These are phyloP conservation scores for Nakazawaea molendinolei DNA, from an alignment of 805 yeast genomes.

Conservation along the genomic window DNA sequence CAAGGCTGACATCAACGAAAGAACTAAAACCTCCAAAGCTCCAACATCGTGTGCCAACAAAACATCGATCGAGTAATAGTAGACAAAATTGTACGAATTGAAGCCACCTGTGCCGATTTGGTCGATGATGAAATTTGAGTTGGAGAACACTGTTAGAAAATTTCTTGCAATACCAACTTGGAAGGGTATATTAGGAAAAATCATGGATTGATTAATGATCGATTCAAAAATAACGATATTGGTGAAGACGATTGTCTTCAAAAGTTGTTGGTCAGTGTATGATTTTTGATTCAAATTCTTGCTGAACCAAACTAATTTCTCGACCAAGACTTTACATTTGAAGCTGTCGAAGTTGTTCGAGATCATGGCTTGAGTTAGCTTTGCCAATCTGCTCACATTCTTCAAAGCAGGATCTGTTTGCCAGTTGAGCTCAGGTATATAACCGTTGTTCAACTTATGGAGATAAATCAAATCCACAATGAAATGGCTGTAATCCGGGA, in stretches of 20 bases:
- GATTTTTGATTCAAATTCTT: slow-evolving; percentile 12
- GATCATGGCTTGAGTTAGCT: slow-evolving; percentile 29
- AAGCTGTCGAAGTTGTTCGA: slow-evolving; percentile 13
- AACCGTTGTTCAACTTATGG: slow-evolving; percentile 2
- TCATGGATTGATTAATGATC: slow-evolving; percentile 13
- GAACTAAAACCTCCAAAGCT: slow-evolving; percentile 22
- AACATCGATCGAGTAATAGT: slow-evolving; percentile 40
- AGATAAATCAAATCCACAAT: slow-evolving; percentile 5
- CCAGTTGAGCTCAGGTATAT: background rate
- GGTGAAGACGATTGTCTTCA: slow-evolving; percentile 17
- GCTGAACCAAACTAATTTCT: slow-evolving; percentile 12
- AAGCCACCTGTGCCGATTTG: slow-evolving; percentile 61
- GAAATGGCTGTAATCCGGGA: background rate
- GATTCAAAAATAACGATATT: slow-evolving; percentile 16
- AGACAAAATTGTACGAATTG: slow-evolving; percentile 55
- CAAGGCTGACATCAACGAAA: slow-evolving; percentile 22
- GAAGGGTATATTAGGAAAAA: slow-evolving; percentile 28
- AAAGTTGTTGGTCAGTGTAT: background rate
- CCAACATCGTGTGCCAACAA: slow-evolving; percentile 23
- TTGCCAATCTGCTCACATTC: slow-evolving; percentile 42
- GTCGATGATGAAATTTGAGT: slow-evolving; percentile 40
- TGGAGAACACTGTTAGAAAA: slow-evolving; percentile 34
- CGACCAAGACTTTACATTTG: background rate
- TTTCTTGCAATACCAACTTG: slow-evolving; percentile 20
- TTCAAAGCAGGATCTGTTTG: slow-evolving; percentile 33